A percentile compares a stretch with the other conserved stretches of the same genome.
Evolutionary conservation across 2,329 filamentous ascomycete genomes (phyloP).

Genomic region (Exophiala sp.): DNA sequence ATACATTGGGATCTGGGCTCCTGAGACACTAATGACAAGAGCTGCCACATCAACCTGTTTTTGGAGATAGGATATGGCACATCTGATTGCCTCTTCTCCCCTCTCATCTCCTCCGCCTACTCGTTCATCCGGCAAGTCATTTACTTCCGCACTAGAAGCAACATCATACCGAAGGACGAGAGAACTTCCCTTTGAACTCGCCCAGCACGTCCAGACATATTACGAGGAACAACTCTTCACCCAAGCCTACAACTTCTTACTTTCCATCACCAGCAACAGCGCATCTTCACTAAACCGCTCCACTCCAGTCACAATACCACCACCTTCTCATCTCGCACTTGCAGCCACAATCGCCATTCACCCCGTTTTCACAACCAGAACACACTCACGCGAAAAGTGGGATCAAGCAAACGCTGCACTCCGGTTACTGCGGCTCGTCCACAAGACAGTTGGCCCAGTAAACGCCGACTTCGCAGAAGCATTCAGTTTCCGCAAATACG

Average conservation of each 20-base stretch:
- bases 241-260: constrained; percentile 62
- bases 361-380: constrained; percentile 72
- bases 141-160: background rate
- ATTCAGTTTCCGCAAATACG: constrained; percentile 59
- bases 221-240: constrained; percentile 71
- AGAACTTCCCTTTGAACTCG: constrained; percentile 60
- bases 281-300: constrained; percentile 34
- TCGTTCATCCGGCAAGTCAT: constrained; percentile 6
- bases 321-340: constrained; percentile 69
- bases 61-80: background rate
- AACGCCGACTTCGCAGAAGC: constrained; percentile 67
- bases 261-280: constrained; percentile 59
- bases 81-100: constrained; percentile 9
- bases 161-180: constrained; percentile 52
- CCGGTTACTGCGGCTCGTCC: constrained; percentile 65
- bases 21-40: too few species aligned
- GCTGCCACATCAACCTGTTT: too few species aligned
- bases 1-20: too few species aligned
- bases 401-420: constrained; percentile 65
- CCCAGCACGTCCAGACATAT: constrained; percentile 65
- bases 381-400: constrained; percentile 57
- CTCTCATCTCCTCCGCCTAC: constrained; percentile 14
- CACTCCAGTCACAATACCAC: constrained; percentile 60
- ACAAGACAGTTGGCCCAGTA: constrained; percentile 64
- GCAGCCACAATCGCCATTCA: constrained; percentile 80